These are phyloP conservation scores for Tanozyma kutaoensis DNA, from an alignment of 805 yeast species.

Conservation along the genomic window DNA sequence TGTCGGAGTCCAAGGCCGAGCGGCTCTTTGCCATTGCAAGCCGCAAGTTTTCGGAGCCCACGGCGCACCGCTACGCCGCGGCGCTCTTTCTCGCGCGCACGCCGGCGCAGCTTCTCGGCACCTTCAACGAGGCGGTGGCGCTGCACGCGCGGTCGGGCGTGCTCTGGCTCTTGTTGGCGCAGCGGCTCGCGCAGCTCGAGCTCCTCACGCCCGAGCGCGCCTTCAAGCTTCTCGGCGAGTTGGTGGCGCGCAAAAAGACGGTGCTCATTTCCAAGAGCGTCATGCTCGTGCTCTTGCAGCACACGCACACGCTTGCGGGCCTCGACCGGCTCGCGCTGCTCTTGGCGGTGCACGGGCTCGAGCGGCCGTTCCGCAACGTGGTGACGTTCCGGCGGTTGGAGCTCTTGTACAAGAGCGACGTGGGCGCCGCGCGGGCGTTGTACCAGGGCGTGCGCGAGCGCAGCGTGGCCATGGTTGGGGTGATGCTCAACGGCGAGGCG, in stretches of 20 bases:
- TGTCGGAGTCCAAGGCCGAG: slow-evolving; percentile 13
- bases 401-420: slow-evolving; percentile 8
- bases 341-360: slow-evolving; percentile 4
- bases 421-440: slow-evolving; percentile 1
- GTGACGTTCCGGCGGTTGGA: slow-evolving; percentile 17
- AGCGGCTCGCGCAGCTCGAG: slow-evolving; percentile 17
- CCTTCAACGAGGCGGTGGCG: slow-evolving; percentile 17
- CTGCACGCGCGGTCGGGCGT: slow-evolving; percentile 12
- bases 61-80: slow-evolving; percentile 11
- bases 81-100: slow-evolving; percentile 13
- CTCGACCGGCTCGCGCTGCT: slow-evolving; percentile 9
- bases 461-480: slow-evolving; percentile 11
- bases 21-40: slow-evolving; percentile 15
- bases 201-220: slow-evolving; percentile 17
- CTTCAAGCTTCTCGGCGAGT: slow-evolving; percentile 11
- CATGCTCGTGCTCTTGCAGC: slow-evolving; percentile 15
- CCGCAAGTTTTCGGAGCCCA: slow-evolving; percentile 10
- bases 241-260: slow-evolving; percentile 9
- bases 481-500: slow-evolving; percentile 24
- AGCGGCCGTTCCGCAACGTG: slow-evolving; percentile 6
- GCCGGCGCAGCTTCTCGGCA: slow-evolving; percentile 21
- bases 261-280: slow-evolving; percentile 20
- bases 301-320: slow-evolving; percentile 11
- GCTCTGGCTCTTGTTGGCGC: slow-evolving; percentile 22
- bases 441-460: slow-evolving; percentile 6